A percentile compares a stretch with the other conserved stretches of the same genome.
phyloP scores from a whole-genome alignment of 2,329 filamentous ascomycete genomes.

The Aspergillus fructus region DNA sequence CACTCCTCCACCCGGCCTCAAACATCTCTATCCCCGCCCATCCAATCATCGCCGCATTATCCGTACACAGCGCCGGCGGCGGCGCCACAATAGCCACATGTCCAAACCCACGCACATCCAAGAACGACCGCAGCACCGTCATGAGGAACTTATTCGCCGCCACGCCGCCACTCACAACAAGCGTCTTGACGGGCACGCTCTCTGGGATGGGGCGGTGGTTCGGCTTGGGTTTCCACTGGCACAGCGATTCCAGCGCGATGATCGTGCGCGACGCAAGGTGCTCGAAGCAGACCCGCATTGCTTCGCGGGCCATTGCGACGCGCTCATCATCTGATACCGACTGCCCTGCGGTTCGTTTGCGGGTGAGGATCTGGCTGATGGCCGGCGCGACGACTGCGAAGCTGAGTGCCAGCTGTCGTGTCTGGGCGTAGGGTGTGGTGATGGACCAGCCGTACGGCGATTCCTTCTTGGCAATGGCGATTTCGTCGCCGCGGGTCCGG shows the following conservation, averaged over 20 bases:
- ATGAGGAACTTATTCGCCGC: constrained; percentile 80
- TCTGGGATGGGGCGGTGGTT: neutral
- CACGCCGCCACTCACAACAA: constrained; percentile 88
- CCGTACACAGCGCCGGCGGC: constrained; percentile 77
- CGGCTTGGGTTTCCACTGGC: neutral
- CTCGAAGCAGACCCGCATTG: constrained; percentile 82
- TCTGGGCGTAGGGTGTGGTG: constrained; percentile 63
- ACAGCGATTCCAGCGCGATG: constrained; percentile 58
- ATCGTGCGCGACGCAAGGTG: constrained; percentile 76
- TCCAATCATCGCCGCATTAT: constrained; percentile 97
- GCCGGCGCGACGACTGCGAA: constrained; percentile 71
- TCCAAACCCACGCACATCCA: constrained; percentile 66
- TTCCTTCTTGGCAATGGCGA: constrained; percentile 43
- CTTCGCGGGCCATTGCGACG: constrained; percentile 65
- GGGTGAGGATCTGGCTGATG: constrained; percentile 58
- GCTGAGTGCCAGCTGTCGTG: constrained; percentile 63
- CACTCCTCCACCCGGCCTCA: constrained; percentile 68
- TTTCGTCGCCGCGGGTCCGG: constrained; percentile 57
- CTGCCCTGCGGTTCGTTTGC: constrained; percentile 30
- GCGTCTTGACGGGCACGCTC: constrained; percentile 49
- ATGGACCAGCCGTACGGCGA: constrained; percentile 66
- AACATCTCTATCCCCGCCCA: constrained; percentile 96
- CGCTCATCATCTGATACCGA: constrained; percentile 60
- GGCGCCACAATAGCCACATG: constrained; percentile 68
- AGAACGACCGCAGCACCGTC: constrained; percentile 59